Base-by-base conservation (phyloP, 805 yeast genomes). In the Tetrapisispora nanseiensis region DNA sequence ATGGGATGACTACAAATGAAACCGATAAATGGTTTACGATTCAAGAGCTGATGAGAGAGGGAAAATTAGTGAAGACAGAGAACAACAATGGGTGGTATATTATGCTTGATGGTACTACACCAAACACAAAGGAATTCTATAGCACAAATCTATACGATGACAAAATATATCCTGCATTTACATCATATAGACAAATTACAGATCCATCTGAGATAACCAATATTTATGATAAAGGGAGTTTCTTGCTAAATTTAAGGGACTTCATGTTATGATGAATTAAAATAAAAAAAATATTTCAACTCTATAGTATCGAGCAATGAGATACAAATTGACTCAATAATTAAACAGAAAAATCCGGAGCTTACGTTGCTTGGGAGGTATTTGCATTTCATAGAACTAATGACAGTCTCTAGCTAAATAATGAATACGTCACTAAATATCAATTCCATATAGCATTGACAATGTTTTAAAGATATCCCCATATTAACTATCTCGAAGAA, bases 1-100 rank as follows among this genome's bases (percentile, higher is more conserved):
- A 73, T 33, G 95, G 95, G 0, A 78, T 78, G 57, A 82, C 92
- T 11, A 80, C 89, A 4, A 82, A 80, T 52, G 95, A 84, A 59
- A 64, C 74, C 15, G 76, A 69, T 39, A 84, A 84, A 54, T 84
- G 94, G 94, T 73, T 65, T 16, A 76, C 70, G 3, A 68, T 84
- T 12, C 78, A 78, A 42, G 71, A 73, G 38, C 65, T 76, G 44
- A 59, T 75, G 39, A 51, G 65, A 9, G 66, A 67, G 11, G 70
- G 70, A 1, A 55, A 51, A 23, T 55, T 78, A 3, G 59, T 54
- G 3, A 44, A 42, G 30, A 48, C 51, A 16, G 13, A n/a, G n/a
- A n/a, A 18, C 1, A 22, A 42, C 22, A 48, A 48, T 18, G 28
- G 33, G 3, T 56, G 54, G 56, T 56, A 41, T 31, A 34, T 49